Evolutionary conservation across 2,329 filamentous ascomycete genomes (phyloP), one percentile per base, ranked within the genome.

Genomic region (Sphaerostilbella broomeana): DNA sequence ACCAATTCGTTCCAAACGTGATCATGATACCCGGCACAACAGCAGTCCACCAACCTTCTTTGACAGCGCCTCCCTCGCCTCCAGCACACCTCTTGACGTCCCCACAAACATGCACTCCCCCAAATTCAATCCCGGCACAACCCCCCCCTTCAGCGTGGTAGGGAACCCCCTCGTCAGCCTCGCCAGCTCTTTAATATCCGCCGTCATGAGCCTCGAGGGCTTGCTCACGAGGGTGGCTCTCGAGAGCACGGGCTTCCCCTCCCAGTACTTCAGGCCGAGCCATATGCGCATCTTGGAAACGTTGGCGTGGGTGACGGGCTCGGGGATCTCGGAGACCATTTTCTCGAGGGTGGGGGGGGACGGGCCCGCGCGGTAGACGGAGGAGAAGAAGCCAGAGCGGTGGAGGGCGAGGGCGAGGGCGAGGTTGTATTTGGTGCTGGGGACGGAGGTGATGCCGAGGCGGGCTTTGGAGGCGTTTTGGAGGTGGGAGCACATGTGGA

Each of bases 231-330:
- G 60, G 34, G 63, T 61, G 54, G 90, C 72, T 48, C 77, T 72
- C 46, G 69, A 70, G 50, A 95, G 65, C 16, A 95, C 87, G 5
- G 89, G 86, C 61, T 81, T 72, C 56, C 84, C 84, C 51, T 88
- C 79, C 77, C 77, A 86, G 73, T 95, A 95, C 68, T 95, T 95
- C 54, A 95, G 68, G 1, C 87, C 87, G 10, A 95, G 64, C 89
- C 89, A 95, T 49, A 95, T 67, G 44, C 89, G 73, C 57, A 86
- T 74, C 26, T 69, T 73, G 4, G 87, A 75, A 25, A 87, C 77
- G 63, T 94, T 95, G 52, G 68, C 70, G 46, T 70, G 68, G 33
- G 81, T 87, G 42, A 86, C 70, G 11, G 68, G 69, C 46, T 75
- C 74, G 10, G 78, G 68, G 18, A 73, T 61, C 46, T 58, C 46